Conservation (phyloP, 192 early-diverging fungal genomes). For the Umbelopsis sp. region DNA sequence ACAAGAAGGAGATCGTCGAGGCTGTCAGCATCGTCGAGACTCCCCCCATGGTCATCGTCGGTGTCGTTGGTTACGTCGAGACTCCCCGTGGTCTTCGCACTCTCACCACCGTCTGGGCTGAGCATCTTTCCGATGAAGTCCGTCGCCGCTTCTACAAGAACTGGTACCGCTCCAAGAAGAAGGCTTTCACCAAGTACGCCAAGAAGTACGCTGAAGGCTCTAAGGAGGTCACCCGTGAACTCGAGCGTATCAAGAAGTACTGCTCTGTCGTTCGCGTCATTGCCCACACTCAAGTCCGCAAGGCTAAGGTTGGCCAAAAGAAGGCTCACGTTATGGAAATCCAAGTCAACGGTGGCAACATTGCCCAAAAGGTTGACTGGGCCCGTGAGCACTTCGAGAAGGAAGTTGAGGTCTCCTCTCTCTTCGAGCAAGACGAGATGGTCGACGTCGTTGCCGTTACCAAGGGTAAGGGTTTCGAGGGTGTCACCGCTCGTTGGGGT, state of each 20-base stretch:
- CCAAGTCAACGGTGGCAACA: conserved; percentile 97
- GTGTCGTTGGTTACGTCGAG: conserved; percentile 99
- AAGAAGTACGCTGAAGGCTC: conserved; percentile 92
- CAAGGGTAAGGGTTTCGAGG: conserved; percentile 99
- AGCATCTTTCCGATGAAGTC: conserved; percentile 96
- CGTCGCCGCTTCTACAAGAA: conserved; percentile 99
- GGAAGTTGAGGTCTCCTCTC: conserved; percentile 81
- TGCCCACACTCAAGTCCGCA: conserved; percentile 96
- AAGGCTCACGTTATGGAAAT: conserved; percentile 99
- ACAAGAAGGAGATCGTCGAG: conserved; percentile 99
- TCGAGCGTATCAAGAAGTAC: conserved; percentile 99
- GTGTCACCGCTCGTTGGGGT: conserved; percentile 99
- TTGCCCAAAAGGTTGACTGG: conserved; percentile 98
- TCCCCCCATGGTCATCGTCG: conserved; percentile 95
- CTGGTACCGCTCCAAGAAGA: conserved; percentile 99
- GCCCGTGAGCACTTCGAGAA: conserved; percentile 98
- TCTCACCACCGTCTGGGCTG: conserved; percentile 99
- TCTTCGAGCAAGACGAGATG: conserved; percentile 99
- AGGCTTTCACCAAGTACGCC: conserved; percentile 99
- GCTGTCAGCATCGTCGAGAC: conserved; percentile 98
- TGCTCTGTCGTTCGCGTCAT: conserved; percentile 96
- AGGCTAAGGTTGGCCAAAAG: conserved; percentile 95
- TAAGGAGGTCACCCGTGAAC: conserved; percentile 88
- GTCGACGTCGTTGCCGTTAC: conserved; percentile 98
- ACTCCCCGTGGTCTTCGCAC: conserved; percentile 98